Percentiles rank a stretch among this genome's conserved stretches.
Conservation (phyloP, 805 yeast species). For the Candida boidinii region DNA sequence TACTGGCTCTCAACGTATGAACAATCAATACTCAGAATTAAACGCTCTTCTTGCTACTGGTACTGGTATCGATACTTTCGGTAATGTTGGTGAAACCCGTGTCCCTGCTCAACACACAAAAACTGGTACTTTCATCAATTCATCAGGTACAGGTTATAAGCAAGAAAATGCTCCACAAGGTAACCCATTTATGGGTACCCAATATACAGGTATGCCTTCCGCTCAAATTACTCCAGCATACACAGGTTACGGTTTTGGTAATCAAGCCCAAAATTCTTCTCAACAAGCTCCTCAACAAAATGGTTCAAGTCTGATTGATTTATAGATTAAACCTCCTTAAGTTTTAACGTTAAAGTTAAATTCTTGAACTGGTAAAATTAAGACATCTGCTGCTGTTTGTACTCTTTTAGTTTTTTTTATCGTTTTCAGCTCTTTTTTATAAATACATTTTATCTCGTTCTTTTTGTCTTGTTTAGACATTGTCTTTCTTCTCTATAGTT, state of each 20-base stretch:
- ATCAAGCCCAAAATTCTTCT: constrained; percentile 37
- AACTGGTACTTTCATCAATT: constrained; percentile 72
- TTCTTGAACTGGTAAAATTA: too few relatives aligned
- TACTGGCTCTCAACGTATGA: constrained; percentile 47
- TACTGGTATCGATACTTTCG: constrained; percentile 90
- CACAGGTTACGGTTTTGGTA: constrained; percentile 95
- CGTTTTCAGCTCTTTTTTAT: background rate
- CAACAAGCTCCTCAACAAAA: constrained; percentile 16
- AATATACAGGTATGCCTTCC: constrained; percentile 65
- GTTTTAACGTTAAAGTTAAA: too few relatives aligned
- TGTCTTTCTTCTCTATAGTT: background rate
- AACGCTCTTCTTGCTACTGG: constrained; percentile 76
- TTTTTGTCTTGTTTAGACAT: background rate
- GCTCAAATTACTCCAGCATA: constrained; percentile 66
- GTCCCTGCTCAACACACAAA: constrained; percentile 90
- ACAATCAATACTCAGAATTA: constrained; percentile 59
- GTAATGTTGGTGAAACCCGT: constrained; percentile 76
- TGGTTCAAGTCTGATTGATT: constrained; percentile 23
- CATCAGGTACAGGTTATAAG: constrained; percentile 78
- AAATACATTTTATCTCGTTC: background rate
- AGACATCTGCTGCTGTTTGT: background rate
- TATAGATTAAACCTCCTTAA: too few relatives aligned
- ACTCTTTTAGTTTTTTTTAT: background rate
- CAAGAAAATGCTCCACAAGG: constrained; percentile 29
- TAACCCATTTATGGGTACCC: constrained; percentile 58